These are phyloP conservation scores for Phytopythium helicoides DNA, from an alignment of 352 stramenopile species.

Conservation along the genomic window DNA sequence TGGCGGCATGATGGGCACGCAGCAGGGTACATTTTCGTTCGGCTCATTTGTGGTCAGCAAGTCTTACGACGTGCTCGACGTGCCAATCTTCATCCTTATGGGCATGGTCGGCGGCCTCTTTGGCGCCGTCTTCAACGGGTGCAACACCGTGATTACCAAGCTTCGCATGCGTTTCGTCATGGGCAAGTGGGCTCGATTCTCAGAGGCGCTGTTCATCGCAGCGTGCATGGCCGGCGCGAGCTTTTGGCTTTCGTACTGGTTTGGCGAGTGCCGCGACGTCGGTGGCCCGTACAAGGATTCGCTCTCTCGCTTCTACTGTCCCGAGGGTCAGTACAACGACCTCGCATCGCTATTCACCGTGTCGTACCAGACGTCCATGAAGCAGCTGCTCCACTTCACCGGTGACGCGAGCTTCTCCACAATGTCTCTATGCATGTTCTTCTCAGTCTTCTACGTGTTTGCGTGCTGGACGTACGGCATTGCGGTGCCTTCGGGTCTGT, in stretches of 20 bases:
- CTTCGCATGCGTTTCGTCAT: conserved; percentile 63
- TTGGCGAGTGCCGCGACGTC: conserved; percentile 55
- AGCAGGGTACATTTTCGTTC: conserved; percentile 73
- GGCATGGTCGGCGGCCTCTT: conserved; percentile 79
- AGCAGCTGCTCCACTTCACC: conserved; percentile 94
- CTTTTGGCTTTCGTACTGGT: conserved; percentile 82
- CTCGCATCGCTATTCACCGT: conserved; percentile 95
- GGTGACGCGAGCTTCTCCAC: conserved; percentile 51
- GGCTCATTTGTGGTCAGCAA: conserved; percentile 60
- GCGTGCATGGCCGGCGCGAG: conserved; percentile 59
- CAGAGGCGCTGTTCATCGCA: conserved; percentile 62
- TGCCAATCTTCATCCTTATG: conserved; percentile 88
- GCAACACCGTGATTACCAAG: conserved; percentile 84
- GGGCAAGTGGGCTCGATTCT: conserved; percentile 63
- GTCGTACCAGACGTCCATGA: conserved; percentile 91
- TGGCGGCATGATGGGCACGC: conserved; percentile 65
- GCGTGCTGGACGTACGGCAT: conserved; percentile 95
- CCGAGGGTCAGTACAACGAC: conserved; percentile 96
- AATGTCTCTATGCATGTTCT: conserved; percentile 95
- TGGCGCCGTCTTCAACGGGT: conserved; percentile 78
- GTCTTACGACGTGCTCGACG: conserved; percentile 85
- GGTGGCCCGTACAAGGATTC: conserved; percentile 83
- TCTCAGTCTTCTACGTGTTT: conserved; percentile 91
- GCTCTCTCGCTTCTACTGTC: conserved; percentile 94
- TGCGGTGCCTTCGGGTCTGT: conserved; percentile 95